phyloP scores from a whole-genome alignment of 345 rosid species.

The Clarkia xantiana region DNA sequence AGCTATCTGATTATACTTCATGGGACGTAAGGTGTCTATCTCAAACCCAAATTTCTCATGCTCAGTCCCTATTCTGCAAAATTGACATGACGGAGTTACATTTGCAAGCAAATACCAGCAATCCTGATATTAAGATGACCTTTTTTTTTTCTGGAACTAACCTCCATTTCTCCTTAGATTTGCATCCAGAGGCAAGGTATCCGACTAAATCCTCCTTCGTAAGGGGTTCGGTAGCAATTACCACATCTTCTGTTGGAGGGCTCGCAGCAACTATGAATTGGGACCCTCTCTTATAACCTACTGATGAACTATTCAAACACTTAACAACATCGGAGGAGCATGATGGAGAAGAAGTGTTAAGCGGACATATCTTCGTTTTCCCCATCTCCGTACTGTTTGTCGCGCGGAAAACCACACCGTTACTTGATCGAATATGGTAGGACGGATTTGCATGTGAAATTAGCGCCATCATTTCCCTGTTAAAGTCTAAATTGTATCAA shows the following conservation, averaged over 20 bases:
- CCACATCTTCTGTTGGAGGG: slow-evolving; percentile 80
- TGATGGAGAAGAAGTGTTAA: no score
- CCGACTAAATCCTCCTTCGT: slow-evolving; percentile 77
- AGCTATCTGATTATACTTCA: slow-evolving; percentile 86
- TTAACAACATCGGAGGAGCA: no score
- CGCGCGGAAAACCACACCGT: no score
- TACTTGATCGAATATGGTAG: no score
- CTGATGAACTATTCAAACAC: slow-evolving; percentile 1
- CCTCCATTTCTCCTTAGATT: slow-evolving; percentile 88
- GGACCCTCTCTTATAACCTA: slow-evolving; percentile 29
- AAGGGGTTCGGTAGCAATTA: slow-evolving; percentile 53
- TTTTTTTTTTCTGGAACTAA: slow-evolving; percentile 2
- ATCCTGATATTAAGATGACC: neutral
- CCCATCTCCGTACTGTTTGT: no score
- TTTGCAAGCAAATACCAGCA: neutral
- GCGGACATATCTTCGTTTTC: no score
- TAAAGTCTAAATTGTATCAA: no score
- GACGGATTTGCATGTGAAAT: no score
- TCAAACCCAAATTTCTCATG: slow-evolving; percentile 98
- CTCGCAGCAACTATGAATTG: slow-evolving; percentile 65
- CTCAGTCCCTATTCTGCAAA: slow-evolving; percentile 87
- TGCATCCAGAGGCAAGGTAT: slow-evolving; percentile 94
- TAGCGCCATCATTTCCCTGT: no score
- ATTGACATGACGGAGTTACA: slow-evolving; percentile 1
- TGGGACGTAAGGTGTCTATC: slow-evolving; percentile 52